phyloP scores from a whole-genome alignment of 495 filamentous ascomycete species.

The Acidiella bohemica region DNA sequence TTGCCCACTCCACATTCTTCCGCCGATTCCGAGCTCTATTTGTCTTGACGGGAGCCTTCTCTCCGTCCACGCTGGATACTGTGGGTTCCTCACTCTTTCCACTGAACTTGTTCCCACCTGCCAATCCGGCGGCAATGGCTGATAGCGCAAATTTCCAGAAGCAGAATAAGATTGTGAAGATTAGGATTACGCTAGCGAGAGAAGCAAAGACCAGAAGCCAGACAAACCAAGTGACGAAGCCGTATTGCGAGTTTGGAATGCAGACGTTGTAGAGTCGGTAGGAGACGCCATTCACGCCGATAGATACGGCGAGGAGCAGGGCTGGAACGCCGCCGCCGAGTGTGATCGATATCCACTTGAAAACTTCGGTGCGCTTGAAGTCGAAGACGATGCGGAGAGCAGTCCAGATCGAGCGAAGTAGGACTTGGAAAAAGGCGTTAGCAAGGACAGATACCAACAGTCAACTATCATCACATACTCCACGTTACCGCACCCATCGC shows the following conservation, averaged over 20 bases:
- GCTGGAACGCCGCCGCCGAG: constrained; percentile 21
- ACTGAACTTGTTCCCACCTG: neutral
- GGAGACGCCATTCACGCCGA: constrained; percentile 24
- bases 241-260: constrained; percentile 23
- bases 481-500: constrained; percentile 24
- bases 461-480: constrained; percentile 13
- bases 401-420: constrained; percentile 28
- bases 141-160: constrained; percentile 23
- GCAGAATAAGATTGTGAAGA: constrained; percentile 25
- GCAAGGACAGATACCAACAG: neutral
- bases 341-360: constrained; percentile 21
- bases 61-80: neutral
- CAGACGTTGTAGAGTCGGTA: constrained; percentile 27
- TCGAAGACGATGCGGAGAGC: constrained; percentile 32
- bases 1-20: constrained; percentile 16
- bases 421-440: constrained; percentile 13
- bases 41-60: neutral
- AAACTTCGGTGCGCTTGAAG: constrained; percentile 20
- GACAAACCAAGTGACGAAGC: constrained; percentile 26
- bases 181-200: constrained; percentile 21
- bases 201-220: constrained; percentile 26
- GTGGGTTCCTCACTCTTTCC: neutral
- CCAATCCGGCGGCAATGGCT: neutral
- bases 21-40: neutral
- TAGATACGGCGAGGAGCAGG: constrained; percentile 20